These are phyloP conservation scores for Ceratocystis smalleyi DNA, from an alignment of 2,329 filamentous ascomycete species.

Conservation along the genomic window DNA sequence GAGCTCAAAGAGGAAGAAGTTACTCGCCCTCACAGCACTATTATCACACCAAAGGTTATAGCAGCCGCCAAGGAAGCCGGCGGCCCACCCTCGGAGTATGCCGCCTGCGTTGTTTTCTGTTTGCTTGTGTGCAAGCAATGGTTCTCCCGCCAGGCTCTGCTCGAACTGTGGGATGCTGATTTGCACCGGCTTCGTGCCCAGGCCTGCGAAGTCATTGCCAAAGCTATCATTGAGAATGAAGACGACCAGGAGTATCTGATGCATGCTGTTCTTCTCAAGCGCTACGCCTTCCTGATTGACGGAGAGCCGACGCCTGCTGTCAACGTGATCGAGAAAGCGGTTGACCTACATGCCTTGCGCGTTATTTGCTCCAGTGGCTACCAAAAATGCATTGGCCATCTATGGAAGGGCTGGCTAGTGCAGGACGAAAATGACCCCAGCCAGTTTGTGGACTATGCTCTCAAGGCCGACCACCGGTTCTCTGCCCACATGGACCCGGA, in stretches of 20 bases:
- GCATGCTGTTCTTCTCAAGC: slow-evolving; percentile 66
- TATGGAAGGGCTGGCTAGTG: slow-evolving; percentile 94
- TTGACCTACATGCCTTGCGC: slow-evolving; percentile 75
- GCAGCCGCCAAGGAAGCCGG: slow-evolving; percentile 70
- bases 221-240: slow-evolving; percentile 64
- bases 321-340: slow-evolving; percentile 85
- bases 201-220: slow-evolving; percentile 85
- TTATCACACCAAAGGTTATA: slow-evolving; percentile 71
- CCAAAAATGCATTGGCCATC: slow-evolving; percentile 82
- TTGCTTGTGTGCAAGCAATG: slow-evolving; percentile 55
- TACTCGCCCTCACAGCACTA: slow-evolving; percentile 63
- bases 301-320: slow-evolving; percentile 55
- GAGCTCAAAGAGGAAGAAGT: slow-evolving; percentile 66
- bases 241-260: slow-evolving; percentile 66
- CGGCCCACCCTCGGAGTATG: slow-evolving; percentile 44
- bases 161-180: slow-evolving; percentile 86
- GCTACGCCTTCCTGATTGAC: slow-evolving; percentile 68
- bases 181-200: slow-evolving; percentile 63
- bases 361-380: slow-evolving; percentile 89
- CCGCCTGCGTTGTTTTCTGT: slow-evolving; percentile 69
- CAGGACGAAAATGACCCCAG: slow-evolving; percentile 84
- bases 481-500: slow-evolving; percentile 80
- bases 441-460: slow-evolving; percentile 76
- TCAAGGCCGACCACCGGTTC: slow-evolving; percentile 64
- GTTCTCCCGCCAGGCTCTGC: slow-evolving; percentile 63